These are phyloP conservation scores for Ottelia alismoides DNA, from an alignment of 106 monocot genomes.

Conservation along the genomic window DNA sequence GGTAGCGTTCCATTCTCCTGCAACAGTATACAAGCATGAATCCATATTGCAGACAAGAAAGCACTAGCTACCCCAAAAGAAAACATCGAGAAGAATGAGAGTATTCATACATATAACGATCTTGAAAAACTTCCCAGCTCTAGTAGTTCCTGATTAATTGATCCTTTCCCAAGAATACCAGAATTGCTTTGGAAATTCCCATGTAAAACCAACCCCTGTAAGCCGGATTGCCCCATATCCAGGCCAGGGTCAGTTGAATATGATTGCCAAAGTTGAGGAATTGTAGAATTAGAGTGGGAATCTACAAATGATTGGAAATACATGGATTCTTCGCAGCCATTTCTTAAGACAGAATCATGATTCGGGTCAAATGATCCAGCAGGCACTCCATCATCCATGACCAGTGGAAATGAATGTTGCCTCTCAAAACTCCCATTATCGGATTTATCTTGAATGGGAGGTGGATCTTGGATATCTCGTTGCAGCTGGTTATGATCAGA, in stretches of 20 bases:
- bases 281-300: slow-evolving; percentile 15
- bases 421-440: not conserved
- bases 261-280: slow-evolving; percentile 25
- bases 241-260: slow-evolving; percentile 16
- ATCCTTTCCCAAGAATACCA: slow-evolving; percentile 13
- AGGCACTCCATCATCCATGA: too few species aligned
- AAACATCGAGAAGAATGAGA: not conserved
- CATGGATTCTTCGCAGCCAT: slow-evolving; percentile 12
- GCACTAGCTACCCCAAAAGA: not conserved
- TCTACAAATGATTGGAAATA: slow-evolving; percentile 23
- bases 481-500: not conserved
- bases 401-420: slow-evolving; percentile 2
- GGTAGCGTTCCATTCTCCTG: slow-evolving; percentile 24
- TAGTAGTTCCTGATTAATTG: slow-evolving; percentile 2
- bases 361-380: too few species aligned
- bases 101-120: slow-evolving; percentile 11
- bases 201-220: slow-evolving; percentile 23
- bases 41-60: not conserved
- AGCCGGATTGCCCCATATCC: slow-evolving; percentile 3
- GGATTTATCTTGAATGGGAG: not conserved
- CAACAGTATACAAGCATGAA: not conserved
- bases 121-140: slow-evolving; percentile 15
- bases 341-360: slow-evolving; percentile 22
- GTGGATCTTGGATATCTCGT: not conserved
- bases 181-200: slow-evolving; percentile 7